Evolutionary conservation across 208 protist species (phyloP), one percentile per base, ranked within the genome.

Genomic region (Leishmania braziliensis): DNA sequence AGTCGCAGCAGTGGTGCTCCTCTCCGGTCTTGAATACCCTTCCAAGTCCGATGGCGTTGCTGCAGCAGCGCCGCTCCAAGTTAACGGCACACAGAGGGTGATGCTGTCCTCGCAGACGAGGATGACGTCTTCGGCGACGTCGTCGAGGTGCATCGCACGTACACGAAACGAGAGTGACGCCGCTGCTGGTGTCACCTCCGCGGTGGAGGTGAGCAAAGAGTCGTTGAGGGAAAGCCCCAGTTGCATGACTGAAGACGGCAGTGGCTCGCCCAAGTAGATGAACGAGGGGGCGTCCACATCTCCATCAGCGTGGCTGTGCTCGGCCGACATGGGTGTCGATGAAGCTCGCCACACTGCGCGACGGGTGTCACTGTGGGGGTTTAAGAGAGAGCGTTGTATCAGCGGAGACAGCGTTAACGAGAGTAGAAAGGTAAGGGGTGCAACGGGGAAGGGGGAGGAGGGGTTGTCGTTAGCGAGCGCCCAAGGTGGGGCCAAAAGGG

Each of bases 81-180:
- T 20, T 10, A 85, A 66, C 6, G 82, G 82, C 1, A 85, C 73
- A 48, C 78, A 79, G n/a, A 85, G 77, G 0, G 82, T 85, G n/a
- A 84, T 83, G 75, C 69, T 71, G 23, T 88, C 81, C 54, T 88
- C 82, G 73, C 80, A 86, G 54, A 91, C 77, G 46, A 93, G 80
- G 33, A 93, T 87, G 48, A 88, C 84, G 54, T 93, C 90, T 54
- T 87, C 85, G 2, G 88, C 88, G 14, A 91, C 90, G 39, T 93
- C 90, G 60, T 93, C 90, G 46, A 93, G 72, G 77, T 84, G 87
- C 8, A 93, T 82, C 18, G 83, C 56, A 2, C 46, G 56, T 4
- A 90, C 82, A 16, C 75, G 78, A 58, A 86, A 82, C 18, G 88
- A 83, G 6, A 72, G 50, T 1, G 80, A 54, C 5, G 60, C 56